phyloP scores from a whole-genome alignment of 2,329 filamentous ascomycete genomes.

The Alternaria viburni region DNA sequence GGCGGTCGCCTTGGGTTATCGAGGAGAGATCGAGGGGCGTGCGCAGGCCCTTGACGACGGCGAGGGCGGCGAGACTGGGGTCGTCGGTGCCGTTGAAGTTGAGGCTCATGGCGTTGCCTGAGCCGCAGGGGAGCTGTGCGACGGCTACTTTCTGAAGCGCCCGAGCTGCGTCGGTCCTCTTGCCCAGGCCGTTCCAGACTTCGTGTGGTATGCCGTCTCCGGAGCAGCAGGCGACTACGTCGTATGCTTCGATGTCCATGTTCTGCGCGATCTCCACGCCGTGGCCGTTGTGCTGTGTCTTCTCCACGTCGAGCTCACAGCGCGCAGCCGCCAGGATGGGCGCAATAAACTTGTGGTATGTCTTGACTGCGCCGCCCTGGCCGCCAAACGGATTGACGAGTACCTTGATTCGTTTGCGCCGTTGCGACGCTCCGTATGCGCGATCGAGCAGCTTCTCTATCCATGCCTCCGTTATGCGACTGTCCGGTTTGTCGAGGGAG shows the following conservation, averaged over 20 bases:
- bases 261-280: conserved; percentile 77
- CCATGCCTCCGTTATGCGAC: conserved; percentile 65
- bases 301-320: conserved; percentile 76
- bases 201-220: conserved; percentile 93
- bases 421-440: conserved; percentile 73
- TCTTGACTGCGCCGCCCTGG: conserved; percentile 74
- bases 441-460: conserved; percentile 67
- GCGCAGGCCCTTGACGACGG: conserved; percentile 84
- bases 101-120: conserved; percentile 90
- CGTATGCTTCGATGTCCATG: conserved; percentile 79
- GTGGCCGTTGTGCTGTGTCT: conserved; percentile 75
- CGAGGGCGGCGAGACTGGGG: conserved; percentile 77
- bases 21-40: conserved; percentile 86
- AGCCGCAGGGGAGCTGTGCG: conserved; percentile 87
- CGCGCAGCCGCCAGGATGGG: conserved; percentile 83
- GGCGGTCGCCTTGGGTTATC: conserved; percentile 78
- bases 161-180: conserved; percentile 73
- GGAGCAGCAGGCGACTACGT: conserved; percentile 87
- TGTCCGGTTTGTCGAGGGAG: conserved; percentile 60
- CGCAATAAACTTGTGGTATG: conserved; percentile 76
- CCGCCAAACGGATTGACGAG: conserved; percentile 92
- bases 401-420: conserved; percentile 80
- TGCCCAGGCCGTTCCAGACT: conserved; percentile 89
- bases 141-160: conserved; percentile 82
- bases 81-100: conserved; percentile 85